Conservation (phyloP, 495 filamentous ascomycete species). For the Thermothielavioides terrestris region DNA sequence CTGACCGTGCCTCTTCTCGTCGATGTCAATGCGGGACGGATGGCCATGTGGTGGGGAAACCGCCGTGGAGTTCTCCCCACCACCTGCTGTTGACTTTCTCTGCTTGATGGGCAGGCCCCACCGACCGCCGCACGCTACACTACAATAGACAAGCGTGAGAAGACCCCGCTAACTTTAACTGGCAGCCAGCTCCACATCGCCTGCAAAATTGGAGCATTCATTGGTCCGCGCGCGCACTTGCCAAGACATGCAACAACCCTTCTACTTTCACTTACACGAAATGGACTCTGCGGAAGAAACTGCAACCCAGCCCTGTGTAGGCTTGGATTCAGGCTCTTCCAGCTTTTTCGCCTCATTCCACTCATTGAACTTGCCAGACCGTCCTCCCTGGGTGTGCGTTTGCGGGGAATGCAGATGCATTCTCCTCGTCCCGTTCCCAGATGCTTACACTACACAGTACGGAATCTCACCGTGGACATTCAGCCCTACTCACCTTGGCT, state of each 20-base stretch:
- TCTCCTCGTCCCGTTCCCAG: too few species aligned
- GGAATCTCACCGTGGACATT: neutral
- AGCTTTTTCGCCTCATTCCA: too few species aligned
- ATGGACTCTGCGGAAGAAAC: neutral
- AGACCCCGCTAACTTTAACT: neutral
- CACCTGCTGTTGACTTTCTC: too few species aligned
- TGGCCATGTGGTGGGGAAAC: neutral
- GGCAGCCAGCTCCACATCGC: neutral
- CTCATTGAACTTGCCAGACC: too few species aligned
- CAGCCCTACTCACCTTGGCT: slow-evolving; percentile 5
- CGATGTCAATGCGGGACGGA: neutral
- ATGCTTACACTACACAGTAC: neutral
- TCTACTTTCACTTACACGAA: neutral
- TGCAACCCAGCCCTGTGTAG: too few species aligned
- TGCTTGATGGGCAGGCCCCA: neutral
- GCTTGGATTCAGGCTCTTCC: too few species aligned
- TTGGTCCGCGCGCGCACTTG: neutral
- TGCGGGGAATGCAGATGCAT: too few species aligned
- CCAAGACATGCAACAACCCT: slow-evolving; percentile 8
- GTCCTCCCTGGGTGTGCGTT: too few species aligned
- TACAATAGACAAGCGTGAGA: neutral
- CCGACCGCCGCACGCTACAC: neutral
- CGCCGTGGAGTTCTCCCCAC: neutral
- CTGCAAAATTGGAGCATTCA: neutral
- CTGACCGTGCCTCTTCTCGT: neutral